These are phyloP conservation scores for Euphorbia peplus DNA, from an alignment of 345 rosid genomes.

Conservation along the genomic window DNA sequence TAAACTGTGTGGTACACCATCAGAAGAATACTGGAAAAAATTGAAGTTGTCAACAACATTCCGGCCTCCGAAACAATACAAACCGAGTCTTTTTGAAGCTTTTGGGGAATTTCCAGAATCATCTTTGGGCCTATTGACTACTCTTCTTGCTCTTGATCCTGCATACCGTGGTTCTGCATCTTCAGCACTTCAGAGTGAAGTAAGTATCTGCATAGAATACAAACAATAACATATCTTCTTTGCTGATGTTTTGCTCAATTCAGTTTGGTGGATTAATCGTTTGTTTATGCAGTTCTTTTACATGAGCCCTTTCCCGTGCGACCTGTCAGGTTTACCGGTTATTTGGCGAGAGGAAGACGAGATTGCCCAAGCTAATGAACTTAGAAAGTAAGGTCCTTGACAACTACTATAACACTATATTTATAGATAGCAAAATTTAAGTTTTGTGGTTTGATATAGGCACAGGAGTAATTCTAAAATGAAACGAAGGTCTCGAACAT, in stretches of 20 bases:
- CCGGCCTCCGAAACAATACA: constrained; percentile 46
- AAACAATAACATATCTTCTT: background rate
- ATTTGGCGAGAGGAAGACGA: constrained; percentile 41
- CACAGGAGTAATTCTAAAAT: constrained; percentile 32
- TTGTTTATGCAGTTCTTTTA: constrained; percentile 44
- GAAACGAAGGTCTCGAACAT: constrained; percentile 36
- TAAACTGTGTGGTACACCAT: constrained; percentile 80
- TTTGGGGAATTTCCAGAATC: constrained; percentile 46
- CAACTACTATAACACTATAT: too few species aligned
- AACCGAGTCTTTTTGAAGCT: constrained; percentile 33
- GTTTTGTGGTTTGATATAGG: constrained; percentile 22
- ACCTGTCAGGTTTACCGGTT: constrained; percentile 52
- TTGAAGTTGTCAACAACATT: constrained; percentile 57
- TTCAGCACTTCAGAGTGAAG: constrained; percentile 46
- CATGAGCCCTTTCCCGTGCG: constrained; percentile 48
- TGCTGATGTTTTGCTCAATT: background rate
- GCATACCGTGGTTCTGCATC: constrained; percentile 44
- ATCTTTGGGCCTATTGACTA: constrained; percentile 47
- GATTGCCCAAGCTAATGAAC: constrained; percentile 23
- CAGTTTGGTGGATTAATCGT: background rate
- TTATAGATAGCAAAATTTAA: too few species aligned
- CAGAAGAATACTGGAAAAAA: constrained; percentile 83
- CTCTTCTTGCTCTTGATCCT: constrained; percentile 61
- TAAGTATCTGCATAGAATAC: constrained; percentile 11
- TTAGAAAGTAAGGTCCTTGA: constrained; percentile 35